Percentiles rank a stretch among this genome's conserved stretches.
phyloP scores from a whole-genome alignment of 331 rosid genomes.

The Quercus phellos region DNA sequence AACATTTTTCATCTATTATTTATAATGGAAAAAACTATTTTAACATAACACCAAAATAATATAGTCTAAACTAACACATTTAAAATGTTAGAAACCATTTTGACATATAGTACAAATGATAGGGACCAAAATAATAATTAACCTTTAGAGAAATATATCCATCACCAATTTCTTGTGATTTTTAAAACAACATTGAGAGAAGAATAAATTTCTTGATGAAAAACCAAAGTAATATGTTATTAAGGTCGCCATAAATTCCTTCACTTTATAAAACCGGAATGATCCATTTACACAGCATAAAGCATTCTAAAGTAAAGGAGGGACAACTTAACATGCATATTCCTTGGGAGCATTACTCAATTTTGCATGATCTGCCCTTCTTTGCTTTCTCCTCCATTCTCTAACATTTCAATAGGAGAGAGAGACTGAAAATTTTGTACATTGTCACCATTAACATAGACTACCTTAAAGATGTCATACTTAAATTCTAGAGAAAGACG shows the following conservation, averaged over 20 bases:
- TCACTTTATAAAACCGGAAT: not conserved
- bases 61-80: too few relatives aligned
- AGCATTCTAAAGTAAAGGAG: too few relatives aligned
- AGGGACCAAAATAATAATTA: not conserved
- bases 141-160: not conserved
- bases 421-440: slow-evolving; percentile 23
- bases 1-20: too few relatives aligned
- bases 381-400: slow-evolving; percentile 30
- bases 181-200: not conserved
- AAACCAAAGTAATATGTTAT: not conserved
- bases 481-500: slow-evolving; percentile 45
- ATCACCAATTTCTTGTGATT: not conserved
- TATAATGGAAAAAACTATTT: too few relatives aligned
- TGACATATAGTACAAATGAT: too few relatives aligned
- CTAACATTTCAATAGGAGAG: slow-evolving; percentile 38
- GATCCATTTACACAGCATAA: slow-evolving; percentile 20
- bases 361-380: slow-evolving; percentile 44
- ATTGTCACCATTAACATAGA: slow-evolving; percentile 49
- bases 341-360: not conserved
- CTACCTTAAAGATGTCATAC: slow-evolving; percentile 67
- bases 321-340: too few relatives aligned
- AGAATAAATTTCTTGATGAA: not conserved
- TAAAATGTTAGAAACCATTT: too few relatives aligned
- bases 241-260: not conserved
- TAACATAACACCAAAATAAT: too few relatives aligned